Evolutionary conservation across 345 rosid genomes (phyloP).

Genomic region (Camelina laxa): DNA sequence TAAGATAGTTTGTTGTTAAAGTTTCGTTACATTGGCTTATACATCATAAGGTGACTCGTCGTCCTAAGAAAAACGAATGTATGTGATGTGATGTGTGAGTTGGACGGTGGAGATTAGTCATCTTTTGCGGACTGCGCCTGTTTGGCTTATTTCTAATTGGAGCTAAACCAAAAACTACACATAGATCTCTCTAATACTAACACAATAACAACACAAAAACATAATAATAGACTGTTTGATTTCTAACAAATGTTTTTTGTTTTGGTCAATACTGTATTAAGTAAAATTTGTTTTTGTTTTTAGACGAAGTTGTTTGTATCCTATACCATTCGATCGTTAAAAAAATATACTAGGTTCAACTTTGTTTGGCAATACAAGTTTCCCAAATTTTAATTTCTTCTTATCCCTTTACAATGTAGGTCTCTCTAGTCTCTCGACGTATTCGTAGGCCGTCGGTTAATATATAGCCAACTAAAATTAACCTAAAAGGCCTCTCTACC

Average conservation of each 20-base stretch:
- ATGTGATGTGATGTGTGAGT: conserved; percentile 9
- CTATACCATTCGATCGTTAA: not conserved
- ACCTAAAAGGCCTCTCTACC: not conserved
- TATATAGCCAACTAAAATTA: not conserved
- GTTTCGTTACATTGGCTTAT: not conserved
- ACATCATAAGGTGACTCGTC: not conserved
- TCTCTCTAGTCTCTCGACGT: not conserved
- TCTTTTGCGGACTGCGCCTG: conserved; percentile 28
- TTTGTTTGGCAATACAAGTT: not conserved
- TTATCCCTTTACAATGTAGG: not conserved
- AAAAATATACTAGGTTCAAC: too few species aligned
- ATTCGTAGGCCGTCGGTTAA: not conserved
- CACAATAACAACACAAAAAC: not conserved
- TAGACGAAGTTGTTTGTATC: not conserved
- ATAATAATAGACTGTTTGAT: not conserved
- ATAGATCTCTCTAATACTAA: not conserved
- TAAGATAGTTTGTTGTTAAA: not conserved
- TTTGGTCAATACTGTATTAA: not conserved
- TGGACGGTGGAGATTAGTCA: conserved; percentile 44
- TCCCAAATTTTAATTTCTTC: not conserved
- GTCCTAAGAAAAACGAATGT: conserved; percentile 22
- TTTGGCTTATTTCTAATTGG: conserved; percentile 17
- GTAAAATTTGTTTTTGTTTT: not conserved
- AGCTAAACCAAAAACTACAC: not conserved
- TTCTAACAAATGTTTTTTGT: not conserved